Conservation (phyloP, 768 basidiomycete genomes). For the Rubroboletus satanas region DNA sequence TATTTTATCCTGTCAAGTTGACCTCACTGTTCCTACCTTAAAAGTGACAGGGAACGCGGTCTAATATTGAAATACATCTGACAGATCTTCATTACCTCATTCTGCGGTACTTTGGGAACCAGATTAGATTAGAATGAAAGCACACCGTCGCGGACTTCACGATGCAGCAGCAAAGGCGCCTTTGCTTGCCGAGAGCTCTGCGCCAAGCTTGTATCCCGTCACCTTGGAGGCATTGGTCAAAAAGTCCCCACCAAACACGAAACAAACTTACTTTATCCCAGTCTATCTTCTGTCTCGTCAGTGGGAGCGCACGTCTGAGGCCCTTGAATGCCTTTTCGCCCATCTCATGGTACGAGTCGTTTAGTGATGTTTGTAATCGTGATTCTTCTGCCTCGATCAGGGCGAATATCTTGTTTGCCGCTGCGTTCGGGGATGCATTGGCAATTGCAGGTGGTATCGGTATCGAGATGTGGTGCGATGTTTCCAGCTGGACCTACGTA, state of each 20-base stretch:
- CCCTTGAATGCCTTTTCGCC: constrained; percentile 92
- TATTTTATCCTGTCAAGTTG: background rate
- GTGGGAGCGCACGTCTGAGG: constrained; percentile 82
- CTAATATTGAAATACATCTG: background rate
- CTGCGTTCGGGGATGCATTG: constrained; percentile 45
- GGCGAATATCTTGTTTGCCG: constrained; percentile 72
- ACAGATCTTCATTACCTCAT: constrained; percentile 7
- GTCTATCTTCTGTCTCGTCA: constrained; percentile 91
- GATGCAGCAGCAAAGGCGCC: constrained; percentile 41
- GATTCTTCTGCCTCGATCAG: constrained; percentile 78
- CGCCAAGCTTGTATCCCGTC: constrained; percentile 67
- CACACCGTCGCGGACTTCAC: constrained; percentile 1
- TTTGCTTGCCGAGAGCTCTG: constrained; percentile 68
- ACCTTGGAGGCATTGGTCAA: constrained; percentile 33
- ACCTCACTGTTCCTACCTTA: background rate
- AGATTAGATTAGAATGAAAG: background rate
- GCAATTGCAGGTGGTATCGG: constrained; percentile 56
- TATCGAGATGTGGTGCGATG: constrained; percentile 65
- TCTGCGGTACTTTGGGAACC: background rate
- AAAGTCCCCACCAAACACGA: background rate
- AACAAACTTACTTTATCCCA: constrained; percentile 77
- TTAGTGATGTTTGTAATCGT: constrained; percentile 74
- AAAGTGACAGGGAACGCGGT: background rate
- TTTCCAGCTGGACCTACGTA: constrained; percentile 81
- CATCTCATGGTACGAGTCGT: constrained; percentile 83